Evolutionary conservation across 2,329 filamentous ascomycete species (phyloP).

Genomic region (Verticillium zaregamsianum): DNA sequence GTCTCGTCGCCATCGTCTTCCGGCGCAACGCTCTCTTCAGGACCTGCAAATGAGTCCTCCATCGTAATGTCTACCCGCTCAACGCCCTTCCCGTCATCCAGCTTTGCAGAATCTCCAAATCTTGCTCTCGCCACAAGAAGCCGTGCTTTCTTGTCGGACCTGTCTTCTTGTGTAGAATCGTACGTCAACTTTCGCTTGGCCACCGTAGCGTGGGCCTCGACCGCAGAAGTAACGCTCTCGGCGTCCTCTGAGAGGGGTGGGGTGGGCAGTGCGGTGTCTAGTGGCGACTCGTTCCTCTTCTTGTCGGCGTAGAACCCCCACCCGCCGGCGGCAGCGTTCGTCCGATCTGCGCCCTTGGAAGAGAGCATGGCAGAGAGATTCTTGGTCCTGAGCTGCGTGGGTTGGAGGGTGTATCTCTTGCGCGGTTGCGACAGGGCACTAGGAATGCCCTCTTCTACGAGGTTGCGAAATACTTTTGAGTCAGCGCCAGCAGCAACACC

Average conservation of each 20-base stretch:
- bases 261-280: constrained; percentile 47
- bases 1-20: constrained; percentile 22
- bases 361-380: constrained; percentile 68
- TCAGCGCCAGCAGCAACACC: constrained; percentile 39
- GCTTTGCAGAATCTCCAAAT: constrained; percentile 60
- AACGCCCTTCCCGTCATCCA: constrained; percentile 56
- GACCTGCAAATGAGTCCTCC: constrained; percentile 47
- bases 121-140: constrained; percentile 57
- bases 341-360: constrained; percentile 64
- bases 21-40: constrained; percentile 19
- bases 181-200: constrained; percentile 43
- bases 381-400: constrained; percentile 65
- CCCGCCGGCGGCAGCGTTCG: constrained; percentile 69
- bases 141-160: not conserved
- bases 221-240: constrained; percentile 21
- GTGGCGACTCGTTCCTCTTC: constrained; percentile 46
- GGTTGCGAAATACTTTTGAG: constrained; percentile 59
- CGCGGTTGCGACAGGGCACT: constrained; percentile 75
- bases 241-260: constrained; percentile 39
- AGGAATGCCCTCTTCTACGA: constrained; percentile 75
- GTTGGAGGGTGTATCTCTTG: constrained; percentile 64
- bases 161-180: constrained; percentile 30
- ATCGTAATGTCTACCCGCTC: constrained; percentile 58
- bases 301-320: constrained; percentile 77
- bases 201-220: constrained; percentile 25